phyloP scores from a whole-genome alignment of 371 early-diverging fungal species.

The Mucor piriformis region DNA sequence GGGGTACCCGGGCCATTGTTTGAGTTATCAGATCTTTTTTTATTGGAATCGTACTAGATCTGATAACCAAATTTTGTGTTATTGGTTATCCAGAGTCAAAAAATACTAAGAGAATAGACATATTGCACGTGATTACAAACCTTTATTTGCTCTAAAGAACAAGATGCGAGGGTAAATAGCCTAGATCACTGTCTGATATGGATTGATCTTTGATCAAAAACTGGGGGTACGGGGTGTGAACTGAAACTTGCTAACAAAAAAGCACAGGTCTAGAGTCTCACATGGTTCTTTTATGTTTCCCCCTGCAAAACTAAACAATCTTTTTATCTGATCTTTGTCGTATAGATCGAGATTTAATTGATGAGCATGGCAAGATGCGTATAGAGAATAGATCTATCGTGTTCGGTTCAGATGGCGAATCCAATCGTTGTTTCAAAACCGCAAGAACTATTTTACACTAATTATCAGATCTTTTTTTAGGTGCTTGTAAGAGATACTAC shows the following conservation, averaged over 20 bases:
- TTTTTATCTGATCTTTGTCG: neutral
- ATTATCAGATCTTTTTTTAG: constrained; percentile 1
- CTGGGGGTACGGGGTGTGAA: no score
- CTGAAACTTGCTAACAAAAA: no score
- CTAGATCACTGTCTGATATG: no score
- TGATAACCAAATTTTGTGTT: neutral
- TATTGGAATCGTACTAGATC: neutral
- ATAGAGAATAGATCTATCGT: neutral
- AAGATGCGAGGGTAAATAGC: neutral
- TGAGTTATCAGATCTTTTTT: constrained; percentile 1
- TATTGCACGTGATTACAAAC: neutral
- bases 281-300: neutral
- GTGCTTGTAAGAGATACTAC: neutral
- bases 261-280: neutral
- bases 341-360: neutral
- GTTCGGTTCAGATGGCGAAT: neutral
- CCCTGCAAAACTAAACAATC: neutral
- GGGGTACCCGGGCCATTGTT: neutral
- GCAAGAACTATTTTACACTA: neutral
- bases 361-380: neutral
- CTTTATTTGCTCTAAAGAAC: neutral
- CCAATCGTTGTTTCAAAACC: neutral
- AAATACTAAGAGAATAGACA: neutral
- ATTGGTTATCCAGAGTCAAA: constrained; percentile 2
- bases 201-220: no score